These are phyloP conservation scores for Leishmania arabica DNA, from an alignment of 208 protist species.

Conservation along the genomic window DNA sequence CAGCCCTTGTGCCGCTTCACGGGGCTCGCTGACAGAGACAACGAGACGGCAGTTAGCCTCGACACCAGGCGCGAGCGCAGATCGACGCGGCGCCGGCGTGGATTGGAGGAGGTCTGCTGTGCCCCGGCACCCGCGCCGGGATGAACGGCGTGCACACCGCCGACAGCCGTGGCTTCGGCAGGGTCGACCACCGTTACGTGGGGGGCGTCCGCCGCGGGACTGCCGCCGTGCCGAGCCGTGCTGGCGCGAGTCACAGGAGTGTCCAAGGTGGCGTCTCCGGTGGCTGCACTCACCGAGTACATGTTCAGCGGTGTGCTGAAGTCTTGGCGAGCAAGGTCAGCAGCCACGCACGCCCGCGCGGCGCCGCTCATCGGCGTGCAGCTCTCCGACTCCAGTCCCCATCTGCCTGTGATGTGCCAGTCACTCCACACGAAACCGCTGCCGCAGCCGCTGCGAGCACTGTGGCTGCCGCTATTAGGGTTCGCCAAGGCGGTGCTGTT, in stretches of 20 bases:
- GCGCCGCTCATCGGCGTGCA: neutral
- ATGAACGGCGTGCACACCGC: neutral
- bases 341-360: neutral
- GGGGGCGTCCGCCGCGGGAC: neutral
- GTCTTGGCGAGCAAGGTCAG: constrained; percentile 1
- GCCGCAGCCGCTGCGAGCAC: neutral
- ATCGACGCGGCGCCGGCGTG: constrained; percentile 9
- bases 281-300: neutral
- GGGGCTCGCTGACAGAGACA: neutral
- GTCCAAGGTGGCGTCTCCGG: neutral
- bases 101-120: neutral
- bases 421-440: neutral
- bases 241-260: neutral
- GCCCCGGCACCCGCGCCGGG: neutral
- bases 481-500: neutral
- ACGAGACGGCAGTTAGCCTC: neutral
- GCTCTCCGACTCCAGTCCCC: neutral
- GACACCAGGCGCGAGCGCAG: neutral
- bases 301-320: neutral
- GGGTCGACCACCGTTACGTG: constrained; percentile 12
- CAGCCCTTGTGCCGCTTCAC: neutral
- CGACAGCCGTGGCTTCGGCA: neutral
- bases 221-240: neutral
- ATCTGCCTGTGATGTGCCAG: neutral
- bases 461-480: neutral